Evolutionary conservation across 441 rosid species (phyloP).

Genomic region (Aleurites moluccanus): DNA sequence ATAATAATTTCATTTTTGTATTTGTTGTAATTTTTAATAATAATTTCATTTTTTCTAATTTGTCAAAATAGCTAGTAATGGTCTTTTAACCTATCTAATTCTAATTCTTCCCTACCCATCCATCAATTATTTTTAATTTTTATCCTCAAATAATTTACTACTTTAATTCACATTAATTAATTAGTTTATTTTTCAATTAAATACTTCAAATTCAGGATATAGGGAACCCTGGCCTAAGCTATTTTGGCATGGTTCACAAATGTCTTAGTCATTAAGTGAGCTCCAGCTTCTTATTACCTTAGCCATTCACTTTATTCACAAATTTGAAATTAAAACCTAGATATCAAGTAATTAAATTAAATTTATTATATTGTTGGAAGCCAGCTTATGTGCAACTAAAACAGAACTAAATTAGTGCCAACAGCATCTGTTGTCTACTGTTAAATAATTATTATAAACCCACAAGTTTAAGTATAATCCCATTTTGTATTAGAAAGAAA

Average conservation of each 20-base stretch:
- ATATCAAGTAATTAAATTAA: background rate
- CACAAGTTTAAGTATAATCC: constrained; percentile 12
- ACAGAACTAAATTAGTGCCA: constrained; percentile 27
- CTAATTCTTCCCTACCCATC: constrained; percentile 8
- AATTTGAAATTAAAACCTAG: constrained; percentile 14
- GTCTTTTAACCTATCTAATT: background rate
- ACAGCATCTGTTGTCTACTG: constrained; percentile 38
- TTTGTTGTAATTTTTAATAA: too few species aligned
- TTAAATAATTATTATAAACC: constrained; percentile 16
- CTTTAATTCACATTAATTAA: constrained; percentile 34
- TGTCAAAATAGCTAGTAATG: background rate
- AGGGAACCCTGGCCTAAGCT: constrained; percentile 30
- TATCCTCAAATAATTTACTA: constrained; percentile 1
- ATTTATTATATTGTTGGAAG: constrained; percentile 20
- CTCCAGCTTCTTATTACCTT: constrained; percentile 12
- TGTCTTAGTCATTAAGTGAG: constrained; percentile 29
- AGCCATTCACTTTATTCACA: constrained; percentile 31
- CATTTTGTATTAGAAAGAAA: background rate
- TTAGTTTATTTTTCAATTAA: constrained; percentile 18
- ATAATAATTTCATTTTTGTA: too few species aligned
- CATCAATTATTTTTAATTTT: background rate
- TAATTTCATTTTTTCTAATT: too few species aligned
- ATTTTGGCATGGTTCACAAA: constrained; percentile 29
- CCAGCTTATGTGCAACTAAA: constrained; percentile 22
- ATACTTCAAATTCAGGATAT: background rate